These are phyloP conservation scores for Canariomyces notabilis DNA, from an alignment of 2,329 filamentous ascomycete species.

Conservation along the genomic window DNA sequence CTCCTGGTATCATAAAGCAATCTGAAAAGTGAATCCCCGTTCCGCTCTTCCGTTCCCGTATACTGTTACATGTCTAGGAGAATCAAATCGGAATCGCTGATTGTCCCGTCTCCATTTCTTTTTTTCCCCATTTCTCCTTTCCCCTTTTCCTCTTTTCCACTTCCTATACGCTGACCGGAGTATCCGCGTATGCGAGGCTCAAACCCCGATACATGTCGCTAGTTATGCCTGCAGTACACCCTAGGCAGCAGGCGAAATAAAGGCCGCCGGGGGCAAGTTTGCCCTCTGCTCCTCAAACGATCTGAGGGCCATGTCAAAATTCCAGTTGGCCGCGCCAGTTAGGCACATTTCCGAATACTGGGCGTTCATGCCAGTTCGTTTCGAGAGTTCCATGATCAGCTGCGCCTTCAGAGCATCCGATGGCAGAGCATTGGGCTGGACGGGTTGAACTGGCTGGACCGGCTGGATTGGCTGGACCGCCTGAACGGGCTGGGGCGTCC, in stretches of 20 bases:
- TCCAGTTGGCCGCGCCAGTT: constrained; percentile 66
- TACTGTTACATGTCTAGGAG: background rate
- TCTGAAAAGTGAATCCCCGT: background rate
- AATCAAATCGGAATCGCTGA: background rate
- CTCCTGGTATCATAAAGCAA: background rate
- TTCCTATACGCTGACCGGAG: too few relatives aligned
- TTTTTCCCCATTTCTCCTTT: background rate
- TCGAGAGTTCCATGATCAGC: constrained; percentile 69
- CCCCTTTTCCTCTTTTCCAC: too few relatives aligned
- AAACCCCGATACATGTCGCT: too few relatives aligned
- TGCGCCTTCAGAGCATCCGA: constrained; percentile 49
- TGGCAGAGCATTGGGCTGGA: too few relatives aligned
- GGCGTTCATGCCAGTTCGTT: constrained; percentile 73
- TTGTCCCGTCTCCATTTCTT: background rate
- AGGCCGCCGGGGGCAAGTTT: constrained; percentile 29
- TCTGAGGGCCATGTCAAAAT: constrained; percentile 67
- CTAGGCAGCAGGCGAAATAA: constrained; percentile 5
- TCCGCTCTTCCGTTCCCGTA: background rate
- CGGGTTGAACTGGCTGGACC: too few relatives aligned
- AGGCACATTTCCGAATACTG: constrained; percentile 79
- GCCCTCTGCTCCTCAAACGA: constrained; percentile 75
- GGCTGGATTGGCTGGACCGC: too few relatives aligned
- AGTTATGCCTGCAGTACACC: background rate
- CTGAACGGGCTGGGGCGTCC: constrained; percentile 39
- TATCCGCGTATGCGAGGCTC: too few relatives aligned